These are phyloP conservation scores for Lodderomyces orthopsilosis DNA, from an alignment of 1,139 yeast species.

Conservation along the genomic window DNA sequence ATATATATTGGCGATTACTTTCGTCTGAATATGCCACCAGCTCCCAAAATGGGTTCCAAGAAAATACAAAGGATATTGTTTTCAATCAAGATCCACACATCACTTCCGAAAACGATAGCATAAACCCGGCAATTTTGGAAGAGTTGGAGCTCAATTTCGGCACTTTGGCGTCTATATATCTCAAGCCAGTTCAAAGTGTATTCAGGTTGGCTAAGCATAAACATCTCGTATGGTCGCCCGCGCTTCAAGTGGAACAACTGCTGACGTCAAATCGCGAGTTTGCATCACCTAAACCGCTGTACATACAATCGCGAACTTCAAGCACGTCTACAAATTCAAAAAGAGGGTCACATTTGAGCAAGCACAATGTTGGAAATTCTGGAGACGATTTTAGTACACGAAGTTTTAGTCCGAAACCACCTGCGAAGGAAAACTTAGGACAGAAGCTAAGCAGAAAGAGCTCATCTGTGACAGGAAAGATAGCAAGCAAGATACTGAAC, in stretches of 20 bases:
- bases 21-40: slow-evolving; percentile 42
- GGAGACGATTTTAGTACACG: background rate
- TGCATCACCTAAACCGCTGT: slow-evolving; percentile 1
- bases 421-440: slow-evolving; percentile 25
- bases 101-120: slow-evolving; percentile 62
- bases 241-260: slow-evolving; percentile 35
- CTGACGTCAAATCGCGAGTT: slow-evolving; percentile 1
- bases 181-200: slow-evolving; percentile 78
- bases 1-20: slow-evolving; percentile 79
- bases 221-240: slow-evolving; percentile 59
- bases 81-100: slow-evolving; percentile 63
- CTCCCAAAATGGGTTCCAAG: slow-evolving; percentile 30
- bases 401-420: slow-evolving; percentile 3
- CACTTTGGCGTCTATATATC: slow-evolving; percentile 74
- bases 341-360: background rate
- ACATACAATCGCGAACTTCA: slow-evolving; percentile 1
- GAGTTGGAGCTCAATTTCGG: slow-evolving; percentile 85
- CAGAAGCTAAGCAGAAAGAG: slow-evolving; percentile 33
- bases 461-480: slow-evolving; percentile 26
- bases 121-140: slow-evolving; percentile 69
- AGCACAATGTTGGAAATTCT: background rate
- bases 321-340: background rate
- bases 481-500: slow-evolving; percentile 10
- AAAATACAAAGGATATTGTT: slow-evolving; percentile 53
- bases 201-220: slow-evolving; percentile 65